Conservation (phyloP, 164 flowering plant species). For the Berberis vulgaris region DNA sequence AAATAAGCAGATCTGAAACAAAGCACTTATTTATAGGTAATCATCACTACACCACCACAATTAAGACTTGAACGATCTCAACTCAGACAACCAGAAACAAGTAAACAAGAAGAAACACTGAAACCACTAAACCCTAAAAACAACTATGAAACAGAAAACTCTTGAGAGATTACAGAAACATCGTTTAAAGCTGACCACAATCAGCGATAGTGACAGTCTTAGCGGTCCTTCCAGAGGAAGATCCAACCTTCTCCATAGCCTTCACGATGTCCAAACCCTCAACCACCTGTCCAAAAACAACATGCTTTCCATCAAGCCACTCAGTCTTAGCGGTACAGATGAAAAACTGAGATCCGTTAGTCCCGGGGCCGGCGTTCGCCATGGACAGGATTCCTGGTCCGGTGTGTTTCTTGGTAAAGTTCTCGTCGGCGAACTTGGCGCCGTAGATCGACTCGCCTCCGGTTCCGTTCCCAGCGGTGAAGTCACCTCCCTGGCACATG, state of each 20-base stretch:
- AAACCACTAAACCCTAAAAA: too few species aligned
- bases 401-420: conserved; percentile 65
- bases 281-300: conserved; percentile 49
- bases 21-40: too few species aligned
- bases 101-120: too few species aligned
- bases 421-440: conserved; percentile 54
- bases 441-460: conserved; percentile 81
- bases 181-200: too few species aligned
- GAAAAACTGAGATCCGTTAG: conserved; percentile 62
- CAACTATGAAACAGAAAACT: too few species aligned
- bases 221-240: background rate
- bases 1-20: too few species aligned
- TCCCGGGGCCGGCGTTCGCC: conserved; percentile 53
- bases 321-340: conserved; percentile 43
- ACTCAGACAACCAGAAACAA: too few species aligned
- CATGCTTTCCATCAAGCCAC: conserved; percentile 65
- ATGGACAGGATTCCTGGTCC: conserved; percentile 54
- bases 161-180: too few species aligned
- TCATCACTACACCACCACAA: too few species aligned
- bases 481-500: conserved; percentile 85
- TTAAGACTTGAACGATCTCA: too few species aligned
- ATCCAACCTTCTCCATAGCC: conserved; percentile 30
- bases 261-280: conserved; percentile 52
- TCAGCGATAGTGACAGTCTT: background rate
- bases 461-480: conserved; percentile 71